These are phyloP conservation scores for Phytophthora melonis DNA, from an alignment of 352 stramenopile species.

Conservation along the genomic window DNA sequence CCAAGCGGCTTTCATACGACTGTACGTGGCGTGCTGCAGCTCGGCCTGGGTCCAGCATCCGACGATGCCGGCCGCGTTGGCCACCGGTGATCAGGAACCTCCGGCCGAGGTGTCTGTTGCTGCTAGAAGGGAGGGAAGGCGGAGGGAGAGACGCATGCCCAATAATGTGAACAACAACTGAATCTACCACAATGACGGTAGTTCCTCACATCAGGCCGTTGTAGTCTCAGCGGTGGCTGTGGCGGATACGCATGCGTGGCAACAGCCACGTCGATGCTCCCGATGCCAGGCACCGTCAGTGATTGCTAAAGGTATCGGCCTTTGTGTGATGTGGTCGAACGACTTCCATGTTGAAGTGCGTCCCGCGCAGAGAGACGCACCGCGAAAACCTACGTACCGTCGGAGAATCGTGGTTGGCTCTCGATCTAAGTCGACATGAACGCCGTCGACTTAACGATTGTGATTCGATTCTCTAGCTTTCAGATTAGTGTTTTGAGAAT, in stretches of 20 bases:
- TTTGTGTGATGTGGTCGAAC: not conserved
- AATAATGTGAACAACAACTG: no score
- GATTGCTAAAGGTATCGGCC: slow-evolving; percentile 10
- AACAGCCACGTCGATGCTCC: not conserved
- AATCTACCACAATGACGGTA: no score
- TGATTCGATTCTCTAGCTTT: not conserved
- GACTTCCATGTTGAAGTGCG: slow-evolving; percentile 19
- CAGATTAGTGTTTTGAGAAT: not conserved
- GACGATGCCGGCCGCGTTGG: no score
- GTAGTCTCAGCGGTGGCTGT: no score
- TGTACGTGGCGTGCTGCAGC: no score
- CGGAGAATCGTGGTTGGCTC: not conserved
- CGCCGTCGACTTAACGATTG: not conserved
- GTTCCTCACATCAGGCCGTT: no score
- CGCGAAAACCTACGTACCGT: slow-evolving; percentile 12
- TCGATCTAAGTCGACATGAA: not conserved
- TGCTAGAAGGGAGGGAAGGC: no score
- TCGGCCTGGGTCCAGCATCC: no score
- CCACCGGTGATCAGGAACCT: no score
- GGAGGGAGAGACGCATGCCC: no score
- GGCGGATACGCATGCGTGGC: not conserved
- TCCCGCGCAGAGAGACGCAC: slow-evolving; percentile 11
- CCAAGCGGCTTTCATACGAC: no score
- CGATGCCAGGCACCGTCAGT: not conserved
- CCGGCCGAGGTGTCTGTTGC: no score